Evolutionary conservation across 352 stramenopile species (phyloP).

Genomic region (Peronospora belbahrii): DNA sequence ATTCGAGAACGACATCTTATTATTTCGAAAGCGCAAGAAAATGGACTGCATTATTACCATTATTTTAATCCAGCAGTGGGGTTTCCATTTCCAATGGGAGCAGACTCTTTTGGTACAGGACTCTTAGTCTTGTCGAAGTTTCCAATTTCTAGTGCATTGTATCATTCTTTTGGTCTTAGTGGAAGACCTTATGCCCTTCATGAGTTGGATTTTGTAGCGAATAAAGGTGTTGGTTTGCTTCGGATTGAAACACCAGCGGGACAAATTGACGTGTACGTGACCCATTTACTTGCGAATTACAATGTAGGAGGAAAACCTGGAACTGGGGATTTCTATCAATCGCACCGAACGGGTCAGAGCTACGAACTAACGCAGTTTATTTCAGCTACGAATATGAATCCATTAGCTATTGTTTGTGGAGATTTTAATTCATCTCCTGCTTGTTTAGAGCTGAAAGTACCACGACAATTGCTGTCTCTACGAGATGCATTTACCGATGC

Average conservation of each 20-base stretch:
- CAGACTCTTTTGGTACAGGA: conserved; percentile 70
- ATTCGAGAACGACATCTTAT: conserved; percentile 69
- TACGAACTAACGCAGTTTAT: conserved; percentile 78
- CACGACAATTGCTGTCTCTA: conserved; percentile 39
- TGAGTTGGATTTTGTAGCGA: conserved; percentile 73
- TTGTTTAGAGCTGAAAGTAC: conserved; percentile 59
- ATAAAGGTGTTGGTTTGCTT: conserved; percentile 66
- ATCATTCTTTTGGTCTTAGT: conserved; percentile 71
- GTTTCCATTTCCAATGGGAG: conserved; percentile 61
- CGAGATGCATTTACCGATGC: conserved; percentile 68
- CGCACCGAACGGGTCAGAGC: conserved; percentile 54
- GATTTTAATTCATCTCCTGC: conserved; percentile 80
- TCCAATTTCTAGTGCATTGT: conserved; percentile 50
- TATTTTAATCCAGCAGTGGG: conserved; percentile 78
- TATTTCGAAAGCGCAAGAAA: conserved; percentile 45
- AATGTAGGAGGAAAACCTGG: conserved; percentile 59
- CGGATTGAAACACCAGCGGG: conserved; percentile 51
- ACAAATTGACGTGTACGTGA: conserved; percentile 71
- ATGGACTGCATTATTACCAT: conserved; percentile 69
- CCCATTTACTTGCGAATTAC: conserved; percentile 75
- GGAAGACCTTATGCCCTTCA: conserved; percentile 72
- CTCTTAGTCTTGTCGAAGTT: conserved; percentile 70
- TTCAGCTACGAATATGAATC: conserved; percentile 42
- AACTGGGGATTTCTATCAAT: conserved; percentile 54
- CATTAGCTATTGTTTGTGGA: conserved; percentile 55